Evolutionary conservation across 2,329 filamentous ascomycete species (phyloP).

Genomic region (Diaporthe batatas): DNA sequence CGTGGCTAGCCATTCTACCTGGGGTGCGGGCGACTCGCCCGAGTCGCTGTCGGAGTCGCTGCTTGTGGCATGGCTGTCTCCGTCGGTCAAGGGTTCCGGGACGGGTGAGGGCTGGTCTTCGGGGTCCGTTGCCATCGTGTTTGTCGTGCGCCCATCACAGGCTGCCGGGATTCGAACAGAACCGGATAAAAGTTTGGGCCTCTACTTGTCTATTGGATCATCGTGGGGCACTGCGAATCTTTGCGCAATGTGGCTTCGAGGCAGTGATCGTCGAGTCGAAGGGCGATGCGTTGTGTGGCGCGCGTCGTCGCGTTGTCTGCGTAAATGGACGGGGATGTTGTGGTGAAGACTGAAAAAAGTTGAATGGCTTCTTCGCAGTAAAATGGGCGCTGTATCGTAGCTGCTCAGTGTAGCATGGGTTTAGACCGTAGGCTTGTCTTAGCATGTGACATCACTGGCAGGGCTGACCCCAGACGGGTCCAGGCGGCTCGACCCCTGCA

Average conservation of each 20-base stretch:
- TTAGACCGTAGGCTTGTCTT: background rate
- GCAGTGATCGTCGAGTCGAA: background rate
- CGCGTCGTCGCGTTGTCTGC: slow-evolving; percentile 19
- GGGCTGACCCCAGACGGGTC: background rate
- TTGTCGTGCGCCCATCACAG: slow-evolving; percentile 29
- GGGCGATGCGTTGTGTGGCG: background rate
- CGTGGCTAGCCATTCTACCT: slow-evolving; percentile 78
- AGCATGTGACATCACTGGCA: slow-evolving; percentile 42
- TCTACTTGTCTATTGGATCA: background rate
- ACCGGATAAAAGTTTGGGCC: background rate
- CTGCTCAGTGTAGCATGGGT: background rate
- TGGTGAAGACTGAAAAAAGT: slow-evolving; percentile 1
- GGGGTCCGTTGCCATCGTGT: slow-evolving; percentile 46
- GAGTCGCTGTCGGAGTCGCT: slow-evolving; percentile 51
- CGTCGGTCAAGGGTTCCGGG: slow-evolving; percentile 52
- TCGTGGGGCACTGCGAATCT: background rate
- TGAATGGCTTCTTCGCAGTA: background rate
- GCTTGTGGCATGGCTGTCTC: slow-evolving; percentile 54
- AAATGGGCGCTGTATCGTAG: slow-evolving; percentile 1
- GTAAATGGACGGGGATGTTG: background rate
- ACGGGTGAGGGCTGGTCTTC: slow-evolving; percentile 43
- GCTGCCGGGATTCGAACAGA: background rate
- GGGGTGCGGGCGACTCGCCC: slow-evolving; percentile 44
- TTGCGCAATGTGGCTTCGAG: background rate
- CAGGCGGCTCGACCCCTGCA: background rate